A percentile compares a stretch with the other conserved stretches of the same genome.
Conservation (phyloP, 495 filamentous ascomycete species). For the Chaetomium fimeti region DNA sequence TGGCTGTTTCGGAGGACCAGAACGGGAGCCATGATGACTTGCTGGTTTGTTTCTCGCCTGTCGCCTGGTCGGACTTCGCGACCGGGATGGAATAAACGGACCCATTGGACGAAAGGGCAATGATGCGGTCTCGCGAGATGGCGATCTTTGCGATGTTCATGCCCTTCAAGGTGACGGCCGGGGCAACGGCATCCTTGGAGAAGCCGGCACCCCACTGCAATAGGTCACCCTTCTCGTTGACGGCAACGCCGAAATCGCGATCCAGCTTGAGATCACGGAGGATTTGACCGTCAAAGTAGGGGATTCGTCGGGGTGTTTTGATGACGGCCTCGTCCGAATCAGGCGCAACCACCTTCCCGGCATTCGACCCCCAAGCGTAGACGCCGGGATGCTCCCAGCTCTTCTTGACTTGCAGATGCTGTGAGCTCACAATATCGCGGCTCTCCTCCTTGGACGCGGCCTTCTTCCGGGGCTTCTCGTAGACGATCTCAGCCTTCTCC, state of each 20-base stretch:
- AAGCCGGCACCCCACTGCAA: conserved; percentile 88
- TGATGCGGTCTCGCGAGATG: conserved; percentile 75
- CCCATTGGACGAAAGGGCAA: conserved; percentile 76
- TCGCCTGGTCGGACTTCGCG: conserved; percentile 64
- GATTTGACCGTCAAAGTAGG: conserved; percentile 81
- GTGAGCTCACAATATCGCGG: conserved; percentile 68
- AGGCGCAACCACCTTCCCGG: conserved; percentile 78
- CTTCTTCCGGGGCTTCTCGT: conserved; percentile 59
- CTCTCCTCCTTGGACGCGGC: conserved; percentile 62
- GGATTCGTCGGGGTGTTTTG: conserved; percentile 74
- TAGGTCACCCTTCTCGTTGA: conserved; percentile 83
- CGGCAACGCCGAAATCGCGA: conserved; percentile 78
- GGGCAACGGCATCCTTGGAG: conserved; percentile 49
- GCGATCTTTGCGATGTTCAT: conserved; percentile 72
- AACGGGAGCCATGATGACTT: conserved; percentile 72
- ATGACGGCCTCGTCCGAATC: conserved; percentile 72
- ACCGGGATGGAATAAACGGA: conserved; percentile 82
- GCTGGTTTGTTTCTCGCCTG: conserved; percentile 54
- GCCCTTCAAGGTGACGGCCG: conserved; percentile 71
- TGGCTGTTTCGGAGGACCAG: conserved; percentile 55
- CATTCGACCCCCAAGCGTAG: conserved; percentile 91
- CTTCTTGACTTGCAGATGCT: conserved; percentile 80
- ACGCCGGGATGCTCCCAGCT: conserved; percentile 88
- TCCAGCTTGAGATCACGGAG: conserved; percentile 86
- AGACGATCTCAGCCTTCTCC: conserved; percentile 50